A percentile compares a stretch with the other conserved stretches of the same genome.
phyloP scores from a whole-genome alignment of 768 basidiomycete genomes.

The Russula lepida region DNA sequence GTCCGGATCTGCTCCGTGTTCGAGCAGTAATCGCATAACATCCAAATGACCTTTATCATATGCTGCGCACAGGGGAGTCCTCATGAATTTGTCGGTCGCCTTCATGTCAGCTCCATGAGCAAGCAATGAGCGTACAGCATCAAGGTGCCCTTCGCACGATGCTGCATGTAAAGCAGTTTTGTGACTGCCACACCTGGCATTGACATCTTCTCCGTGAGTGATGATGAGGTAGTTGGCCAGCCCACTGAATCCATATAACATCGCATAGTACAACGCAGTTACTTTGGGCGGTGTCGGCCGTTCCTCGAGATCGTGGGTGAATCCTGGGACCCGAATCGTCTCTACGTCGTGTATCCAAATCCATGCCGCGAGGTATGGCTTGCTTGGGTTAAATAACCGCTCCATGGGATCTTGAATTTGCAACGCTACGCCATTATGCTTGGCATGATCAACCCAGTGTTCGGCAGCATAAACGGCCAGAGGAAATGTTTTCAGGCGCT shows the following conservation, averaged over 20 bases:
- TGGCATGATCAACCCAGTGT: not conserved
- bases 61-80: no score
- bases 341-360: not conserved
- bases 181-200: not conserved
- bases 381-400: not conserved
- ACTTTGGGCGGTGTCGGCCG: no score
- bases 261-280: not conserved
- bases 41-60: no score
- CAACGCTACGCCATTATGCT: not conserved
- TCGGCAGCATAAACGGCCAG: not conserved
- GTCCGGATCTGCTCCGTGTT: no score
- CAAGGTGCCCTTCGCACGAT: not conserved
- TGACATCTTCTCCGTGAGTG: not conserved
- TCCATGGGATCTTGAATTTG: not conserved
- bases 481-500: not conserved
- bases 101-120: not conserved
- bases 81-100: no score
- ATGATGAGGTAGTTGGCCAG: not conserved
- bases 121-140: not conserved
- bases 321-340: rapidly evolving
- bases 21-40: no score
- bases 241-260: not conserved
- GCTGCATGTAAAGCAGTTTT: not conserved
- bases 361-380: not conserved
- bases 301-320: not conserved